Base-by-base conservation (phyloP, 2,329 filamentous ascomycete genomes). In the Xylaria sp. region DNA sequence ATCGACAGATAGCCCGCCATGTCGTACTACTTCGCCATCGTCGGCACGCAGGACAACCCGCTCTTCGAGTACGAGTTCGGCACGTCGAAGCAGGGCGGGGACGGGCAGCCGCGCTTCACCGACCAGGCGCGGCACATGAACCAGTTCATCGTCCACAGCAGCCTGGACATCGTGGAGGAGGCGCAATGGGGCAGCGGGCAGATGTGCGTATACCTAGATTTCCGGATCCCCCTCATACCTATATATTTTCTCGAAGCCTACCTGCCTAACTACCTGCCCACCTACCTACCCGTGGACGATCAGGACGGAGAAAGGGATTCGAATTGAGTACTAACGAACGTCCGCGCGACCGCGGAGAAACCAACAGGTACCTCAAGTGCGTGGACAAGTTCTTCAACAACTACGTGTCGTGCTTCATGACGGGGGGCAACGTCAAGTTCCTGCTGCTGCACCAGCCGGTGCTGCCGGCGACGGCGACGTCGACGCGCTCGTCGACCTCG, bases 1-100 rank as follows among this genome's bases (percentile, higher is more conserved):
- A 43, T 63, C 47, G 59, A 65, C 54, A 60, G 55, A 59, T 64
- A 65, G 34, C 22, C 34, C 60, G 58, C 63, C 53, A 97, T 97
- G 94, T 97, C 92, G 56, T 99, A 97, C 82, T 97, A 97, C 79
- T 97, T 99, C 76, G 90, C 90, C 70, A 96, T 99, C 65, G 86
- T 99, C 72, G 94, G 92, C 69, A 95, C 92, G 19, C 90, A 91
- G 66, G 94, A 99, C 78, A 95, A 93, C 70, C 93, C 94, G 29
- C 84, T 99, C 63, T 99, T 97, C 77, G 93, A 96, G 76, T 86
- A 95, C 74, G 92, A 96, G 71, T 99, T 99, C 72, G 94, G 94
- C 66, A 97, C 93, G 38, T 96, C 91, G 39, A 97, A 97, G 74
- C 89, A 92, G 66, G 92, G 93, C 76, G 93, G 93, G 71, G 94